Conservation (phyloP, 2,329 filamentous ascomycete genomes). For the Graphilbum ipis-grandicollis region DNA sequence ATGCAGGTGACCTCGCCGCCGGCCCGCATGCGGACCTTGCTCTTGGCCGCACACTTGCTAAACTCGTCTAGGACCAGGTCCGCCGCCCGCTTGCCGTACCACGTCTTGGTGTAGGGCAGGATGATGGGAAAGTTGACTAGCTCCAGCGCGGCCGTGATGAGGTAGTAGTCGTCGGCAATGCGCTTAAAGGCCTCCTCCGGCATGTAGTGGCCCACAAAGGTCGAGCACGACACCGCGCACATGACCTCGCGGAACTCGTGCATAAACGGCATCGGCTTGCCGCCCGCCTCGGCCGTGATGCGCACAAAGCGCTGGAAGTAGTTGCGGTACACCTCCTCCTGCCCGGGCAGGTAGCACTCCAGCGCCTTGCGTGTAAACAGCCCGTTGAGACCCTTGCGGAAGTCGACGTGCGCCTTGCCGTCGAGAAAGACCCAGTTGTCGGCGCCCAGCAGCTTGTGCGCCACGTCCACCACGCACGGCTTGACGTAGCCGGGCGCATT, state of each 20-base stretch:
- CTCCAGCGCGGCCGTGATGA: slow-evolving; percentile 88
- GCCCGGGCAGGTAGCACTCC: slow-evolving; percentile 72
- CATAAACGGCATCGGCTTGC: slow-evolving; percentile 77
- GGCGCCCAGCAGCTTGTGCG: slow-evolving; percentile 78
- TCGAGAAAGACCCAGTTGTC: slow-evolving; percentile 97
- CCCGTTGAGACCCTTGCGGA: slow-evolving; percentile 88
- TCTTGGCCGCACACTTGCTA: slow-evolving; percentile 78
- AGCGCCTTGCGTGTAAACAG: slow-evolving; percentile 87
- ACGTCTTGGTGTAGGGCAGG: slow-evolving; percentile 83
- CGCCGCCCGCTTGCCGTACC: slow-evolving; percentile 91
- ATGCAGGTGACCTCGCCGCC: slow-evolving; percentile 81
- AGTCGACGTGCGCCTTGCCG: slow-evolving; percentile 87
- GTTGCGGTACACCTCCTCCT: slow-evolving; percentile 77
- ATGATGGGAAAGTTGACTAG: slow-evolving; percentile 98
- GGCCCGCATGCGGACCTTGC: slow-evolving; percentile 78
- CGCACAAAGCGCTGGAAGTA: slow-evolving; percentile 71
- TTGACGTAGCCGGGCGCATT: slow-evolving; percentile 87
- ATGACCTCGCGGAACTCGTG: slow-evolving; percentile 80
- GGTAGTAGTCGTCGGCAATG: slow-evolving; percentile 92
- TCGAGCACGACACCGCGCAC: slow-evolving; percentile 86
- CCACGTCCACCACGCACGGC: slow-evolving; percentile 88
- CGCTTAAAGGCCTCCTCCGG: slow-evolving; percentile 78
- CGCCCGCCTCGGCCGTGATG: slow-evolving; percentile 52
- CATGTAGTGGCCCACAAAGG: slow-evolving; percentile 96
- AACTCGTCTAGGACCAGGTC: slow-evolving; percentile 88